These are phyloP conservation scores for Tricharina praecox DNA, from an alignment of 495 filamentous ascomycete genomes.

Conservation along the genomic window DNA sequence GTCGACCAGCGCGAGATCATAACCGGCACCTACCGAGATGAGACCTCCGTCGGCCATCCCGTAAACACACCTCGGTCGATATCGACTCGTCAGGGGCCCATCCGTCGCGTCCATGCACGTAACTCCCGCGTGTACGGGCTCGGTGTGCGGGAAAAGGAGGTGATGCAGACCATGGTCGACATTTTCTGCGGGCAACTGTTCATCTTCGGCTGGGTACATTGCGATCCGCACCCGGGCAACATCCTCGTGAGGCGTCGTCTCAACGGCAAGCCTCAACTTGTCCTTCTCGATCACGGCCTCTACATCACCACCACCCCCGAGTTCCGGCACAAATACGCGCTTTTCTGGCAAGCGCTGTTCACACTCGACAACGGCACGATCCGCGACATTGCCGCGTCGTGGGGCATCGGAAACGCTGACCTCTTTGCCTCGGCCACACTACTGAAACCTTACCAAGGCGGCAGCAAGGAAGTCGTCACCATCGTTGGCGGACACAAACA, in stretches of 20 bases:
- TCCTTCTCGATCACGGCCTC: constrained; percentile 90
- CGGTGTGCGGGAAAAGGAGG: constrained; percentile 60
- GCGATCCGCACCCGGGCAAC: constrained; percentile 92
- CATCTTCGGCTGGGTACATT: constrained; percentile 83
- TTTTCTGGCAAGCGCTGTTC: constrained; percentile 85
- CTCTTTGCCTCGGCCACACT: constrained; percentile 82
- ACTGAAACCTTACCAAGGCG: constrained; percentile 77
- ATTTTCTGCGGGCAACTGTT: constrained; percentile 95
- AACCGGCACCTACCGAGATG: constrained; percentile 39
- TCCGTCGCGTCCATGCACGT: constrained; percentile 3
- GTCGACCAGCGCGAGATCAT: constrained; percentile 78
- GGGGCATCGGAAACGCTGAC: constrained; percentile 79
- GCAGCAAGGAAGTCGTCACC: constrained; percentile 44
- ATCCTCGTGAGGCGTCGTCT: constrained; percentile 83
- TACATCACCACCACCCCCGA: constrained; percentile 77
- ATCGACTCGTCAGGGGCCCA: constrained; percentile 6
- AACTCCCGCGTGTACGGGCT: constrained; percentile 37
- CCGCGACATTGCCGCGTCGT: constrained; percentile 46
- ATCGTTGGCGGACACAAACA: constrained; percentile 26
- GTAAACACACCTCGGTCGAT: constrained; percentile 6
- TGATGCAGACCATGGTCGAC: constrained; percentile 93
- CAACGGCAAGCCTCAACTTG: constrained; percentile 65
- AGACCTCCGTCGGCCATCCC: constrained; percentile 13
- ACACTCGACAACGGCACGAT: constrained; percentile 83
- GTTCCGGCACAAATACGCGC: constrained; percentile 76